Conservation (phyloP, 208 protist genomes). For the Leishmania amazonensis region DNA sequence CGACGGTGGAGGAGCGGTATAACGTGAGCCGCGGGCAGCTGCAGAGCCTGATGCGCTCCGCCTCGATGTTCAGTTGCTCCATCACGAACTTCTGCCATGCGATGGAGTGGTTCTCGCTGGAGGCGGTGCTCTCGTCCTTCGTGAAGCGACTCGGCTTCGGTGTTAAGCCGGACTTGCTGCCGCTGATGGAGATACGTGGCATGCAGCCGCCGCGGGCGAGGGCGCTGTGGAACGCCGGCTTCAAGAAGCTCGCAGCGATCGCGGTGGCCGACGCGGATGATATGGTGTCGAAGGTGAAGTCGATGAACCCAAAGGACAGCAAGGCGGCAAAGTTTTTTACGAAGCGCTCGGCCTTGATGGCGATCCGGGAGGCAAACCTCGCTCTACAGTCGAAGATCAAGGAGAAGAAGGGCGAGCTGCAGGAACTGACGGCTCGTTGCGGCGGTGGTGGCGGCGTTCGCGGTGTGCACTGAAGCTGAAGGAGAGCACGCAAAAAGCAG, state of each 20-base stretch:
- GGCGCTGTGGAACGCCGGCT: constrained; percentile 85
- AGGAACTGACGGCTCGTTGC: constrained; percentile 40
- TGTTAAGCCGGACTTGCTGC: constrained; percentile 90
- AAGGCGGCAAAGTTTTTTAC: constrained; percentile 77
- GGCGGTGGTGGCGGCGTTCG: constrained; percentile 3
- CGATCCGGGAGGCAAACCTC: constrained; percentile 67
- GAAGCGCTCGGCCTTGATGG: constrained; percentile 49
- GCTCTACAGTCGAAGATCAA: constrained; percentile 63
- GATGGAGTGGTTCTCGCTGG: constrained; percentile 90
- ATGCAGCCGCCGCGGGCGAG: constrained; percentile 78
- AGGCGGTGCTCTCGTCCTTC: constrained; percentile 87
- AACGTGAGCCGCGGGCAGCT: constrained; percentile 80
- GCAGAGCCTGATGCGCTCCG: constrained; percentile 82
- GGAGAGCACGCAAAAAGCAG: not conserved
- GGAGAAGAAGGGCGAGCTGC: constrained; percentile 75
- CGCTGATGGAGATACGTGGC: constrained; percentile 87
- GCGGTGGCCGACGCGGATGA: constrained; percentile 63
- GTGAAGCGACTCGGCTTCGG: constrained; percentile 88
- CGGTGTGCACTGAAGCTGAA: constrained; percentile 1
- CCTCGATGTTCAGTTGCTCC: constrained; percentile 86
- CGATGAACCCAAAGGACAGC: constrained; percentile 49
- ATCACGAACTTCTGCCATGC: constrained; percentile 89
- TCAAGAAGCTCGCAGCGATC: constrained; percentile 46
- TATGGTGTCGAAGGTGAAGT: constrained; percentile 68
- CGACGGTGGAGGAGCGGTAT: constrained; percentile 69